Conservation (phyloP, 306 rosid genomes). For the Oemleria cerasiformis region DNA sequence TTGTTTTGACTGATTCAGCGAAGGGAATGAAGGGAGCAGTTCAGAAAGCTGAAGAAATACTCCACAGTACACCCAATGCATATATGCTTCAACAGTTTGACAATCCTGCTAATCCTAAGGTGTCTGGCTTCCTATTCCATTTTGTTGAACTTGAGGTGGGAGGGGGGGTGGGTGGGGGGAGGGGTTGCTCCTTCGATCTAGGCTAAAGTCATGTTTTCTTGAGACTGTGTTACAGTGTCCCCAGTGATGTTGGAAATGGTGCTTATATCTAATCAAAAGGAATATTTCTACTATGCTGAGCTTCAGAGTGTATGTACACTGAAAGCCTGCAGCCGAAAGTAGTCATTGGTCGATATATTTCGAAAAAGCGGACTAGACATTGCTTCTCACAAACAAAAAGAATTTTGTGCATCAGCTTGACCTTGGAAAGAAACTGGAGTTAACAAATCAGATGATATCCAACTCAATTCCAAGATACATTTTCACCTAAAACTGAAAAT, state of each 20-base stretch:
- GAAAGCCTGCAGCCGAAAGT: background rate
- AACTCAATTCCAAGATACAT: background rate
- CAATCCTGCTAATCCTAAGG: conserved; percentile 98
- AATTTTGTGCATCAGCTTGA: background rate
- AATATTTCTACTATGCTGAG: conserved; percentile 2
- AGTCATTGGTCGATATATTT: background rate
- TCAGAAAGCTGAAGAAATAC: conserved; percentile 94
- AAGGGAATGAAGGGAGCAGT: conserved; percentile 99
- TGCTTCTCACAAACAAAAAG: background rate
- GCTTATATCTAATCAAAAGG: background rate
- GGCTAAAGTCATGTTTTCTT: background rate
- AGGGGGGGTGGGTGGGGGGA: no score
- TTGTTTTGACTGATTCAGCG: conserved; percentile 79
- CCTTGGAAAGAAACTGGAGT: background rate
- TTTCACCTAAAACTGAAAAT: background rate
- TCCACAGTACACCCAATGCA: conserved; percentile 68
- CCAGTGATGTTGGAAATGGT: background rate
- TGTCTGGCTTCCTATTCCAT: conserved; percentile 25
- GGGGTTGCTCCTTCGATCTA: no score
- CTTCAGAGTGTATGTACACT: background rate
- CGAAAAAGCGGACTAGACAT: background rate
- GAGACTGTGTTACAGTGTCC: background rate
- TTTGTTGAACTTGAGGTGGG: no score
- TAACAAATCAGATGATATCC: background rate
- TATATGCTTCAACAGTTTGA: no score